These are phyloP conservation scores for Tolypocladium cylindrosporum DNA, from an alignment of 2,329 filamentous ascomycete species.

Conservation along the genomic window DNA sequence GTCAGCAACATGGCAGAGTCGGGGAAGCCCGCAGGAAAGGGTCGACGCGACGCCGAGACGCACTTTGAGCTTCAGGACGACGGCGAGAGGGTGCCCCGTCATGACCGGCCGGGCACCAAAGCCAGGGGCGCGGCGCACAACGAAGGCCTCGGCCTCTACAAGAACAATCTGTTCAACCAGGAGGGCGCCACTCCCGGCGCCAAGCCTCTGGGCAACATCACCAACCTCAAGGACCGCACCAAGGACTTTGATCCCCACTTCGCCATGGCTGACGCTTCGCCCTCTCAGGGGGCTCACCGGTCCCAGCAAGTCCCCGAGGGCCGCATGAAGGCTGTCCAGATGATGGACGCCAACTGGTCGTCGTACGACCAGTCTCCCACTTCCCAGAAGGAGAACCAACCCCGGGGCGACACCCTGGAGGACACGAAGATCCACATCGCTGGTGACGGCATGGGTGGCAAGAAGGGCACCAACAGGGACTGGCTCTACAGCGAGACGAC, in stretches of 20 bases:
- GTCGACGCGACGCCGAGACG: conserved; percentile 67
- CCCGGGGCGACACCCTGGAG: conserved; percentile 35
- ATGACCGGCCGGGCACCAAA: conserved; percentile 30
- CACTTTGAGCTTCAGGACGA: conserved; percentile 84
- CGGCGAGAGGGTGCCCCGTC: conserved; percentile 44
- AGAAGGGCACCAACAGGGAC: conserved; percentile 40
- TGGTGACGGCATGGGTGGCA: conserved; percentile 58
- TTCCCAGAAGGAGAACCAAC: conserved; percentile 40
- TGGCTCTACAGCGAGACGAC: conserved; percentile 49
- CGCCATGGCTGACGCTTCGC: conserved; percentile 60
- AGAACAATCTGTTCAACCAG: conserved; percentile 62
- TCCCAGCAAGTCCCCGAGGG: conserved; percentile 42
- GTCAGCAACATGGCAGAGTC: conserved; percentile 43
- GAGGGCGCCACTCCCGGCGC: conserved; percentile 31
- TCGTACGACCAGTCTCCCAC: conserved; percentile 44
- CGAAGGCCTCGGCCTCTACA: conserved; percentile 59
- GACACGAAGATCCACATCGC: conserved; percentile 32
- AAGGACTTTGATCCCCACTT: conserved; percentile 76
- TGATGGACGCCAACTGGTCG: conserved; percentile 59
- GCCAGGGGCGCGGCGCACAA: conserved; percentile 52
- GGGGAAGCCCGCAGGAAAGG: conserved; percentile 48
- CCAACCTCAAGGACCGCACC: conserved; percentile 61
- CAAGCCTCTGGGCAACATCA: conserved; percentile 52
- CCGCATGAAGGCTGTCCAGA: conserved; percentile 60
- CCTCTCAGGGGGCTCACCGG: conserved; percentile 29